Conservation (phyloP, 129 eudicot species). For the Flaveria trinervia region DNA sequence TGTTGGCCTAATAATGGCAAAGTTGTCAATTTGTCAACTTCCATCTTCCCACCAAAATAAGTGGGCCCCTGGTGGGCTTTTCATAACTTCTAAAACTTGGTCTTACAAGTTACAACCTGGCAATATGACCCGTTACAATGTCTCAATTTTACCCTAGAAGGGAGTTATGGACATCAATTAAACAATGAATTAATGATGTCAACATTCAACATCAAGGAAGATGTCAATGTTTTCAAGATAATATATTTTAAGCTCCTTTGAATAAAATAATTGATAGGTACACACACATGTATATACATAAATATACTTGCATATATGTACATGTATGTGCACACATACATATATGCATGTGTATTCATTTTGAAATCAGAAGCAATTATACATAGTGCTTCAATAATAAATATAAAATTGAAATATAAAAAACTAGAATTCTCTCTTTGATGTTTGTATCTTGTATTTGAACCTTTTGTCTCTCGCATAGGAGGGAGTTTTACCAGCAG, state of each 20-base stretch:
- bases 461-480: no score
- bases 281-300: no score
- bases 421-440: no score
- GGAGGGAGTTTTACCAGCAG: no score
- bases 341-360: no score
- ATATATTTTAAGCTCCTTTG: constrained; percentile 14
- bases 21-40: constrained; percentile 27
- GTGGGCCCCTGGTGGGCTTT: constrained; percentile 29
- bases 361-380: no score
- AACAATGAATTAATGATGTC: constrained; percentile 18
- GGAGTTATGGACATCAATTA: neutral
- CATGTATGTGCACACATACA: no score
- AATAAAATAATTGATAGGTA: neutral
- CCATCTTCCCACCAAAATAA: constrained; percentile 22
- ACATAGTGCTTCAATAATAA: no score
- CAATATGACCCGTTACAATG: constrained; percentile 17
- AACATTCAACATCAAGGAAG: constrained; percentile 28
- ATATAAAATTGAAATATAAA: no score
- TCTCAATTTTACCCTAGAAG: constrained; percentile 9
- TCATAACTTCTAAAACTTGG: constrained; percentile 19
- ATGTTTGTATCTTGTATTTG: no score
- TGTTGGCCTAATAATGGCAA: constrained; percentile 24
- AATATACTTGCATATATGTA: no score
- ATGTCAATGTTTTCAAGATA: constrained; percentile 27
- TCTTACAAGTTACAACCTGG: constrained; percentile 18